These are phyloP conservation scores for Psilocybe tampanensis DNA, from an alignment of 768 basidiomycete genomes.

Conservation along the genomic window DNA sequence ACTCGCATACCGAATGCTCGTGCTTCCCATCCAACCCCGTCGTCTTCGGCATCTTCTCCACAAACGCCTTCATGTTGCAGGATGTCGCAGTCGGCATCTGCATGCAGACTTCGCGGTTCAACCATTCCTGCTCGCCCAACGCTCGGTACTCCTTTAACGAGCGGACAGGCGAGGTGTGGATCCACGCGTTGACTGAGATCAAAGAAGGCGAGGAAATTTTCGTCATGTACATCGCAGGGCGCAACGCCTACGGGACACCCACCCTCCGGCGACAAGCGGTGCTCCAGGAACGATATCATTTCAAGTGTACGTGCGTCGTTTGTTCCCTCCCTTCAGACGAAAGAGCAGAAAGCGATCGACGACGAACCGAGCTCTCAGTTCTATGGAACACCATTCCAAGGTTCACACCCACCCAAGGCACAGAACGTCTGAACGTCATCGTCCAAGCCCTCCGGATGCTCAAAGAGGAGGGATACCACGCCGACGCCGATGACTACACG, in stretches of 20 bases:
- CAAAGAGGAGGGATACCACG: conserved; percentile 2
- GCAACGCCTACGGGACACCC: background rate
- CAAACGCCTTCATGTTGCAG: conserved; percentile 3
- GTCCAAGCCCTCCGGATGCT: background rate
- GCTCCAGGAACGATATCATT: background rate
- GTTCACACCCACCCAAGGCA: background rate
- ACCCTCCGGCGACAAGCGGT: background rate
- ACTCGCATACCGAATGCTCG: background rate
- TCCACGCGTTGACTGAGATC: background rate
- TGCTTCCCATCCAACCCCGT: background rate
- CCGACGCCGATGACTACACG: conserved; percentile 1
- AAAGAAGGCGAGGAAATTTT: conserved; percentile 5
- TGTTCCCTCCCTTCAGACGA: conserved; percentile 3
- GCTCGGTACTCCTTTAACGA: conserved; percentile 1
- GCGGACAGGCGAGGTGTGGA: background rate
- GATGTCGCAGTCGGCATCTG: background rate
- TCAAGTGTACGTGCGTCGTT: conserved; percentile 2
- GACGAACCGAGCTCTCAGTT: background rate
- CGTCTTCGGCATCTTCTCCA: background rate
- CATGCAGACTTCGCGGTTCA: conserved; percentile 2
- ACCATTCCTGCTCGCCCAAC: conserved; percentile 11
- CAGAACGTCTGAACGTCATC: background rate
- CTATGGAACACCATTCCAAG: conserved; percentile 1
- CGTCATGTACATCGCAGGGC: conserved; percentile 1
- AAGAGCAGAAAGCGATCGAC: background rate